phyloP scores from a whole-genome alignment of 257 asterid species.

The Lantana camara region DNA sequence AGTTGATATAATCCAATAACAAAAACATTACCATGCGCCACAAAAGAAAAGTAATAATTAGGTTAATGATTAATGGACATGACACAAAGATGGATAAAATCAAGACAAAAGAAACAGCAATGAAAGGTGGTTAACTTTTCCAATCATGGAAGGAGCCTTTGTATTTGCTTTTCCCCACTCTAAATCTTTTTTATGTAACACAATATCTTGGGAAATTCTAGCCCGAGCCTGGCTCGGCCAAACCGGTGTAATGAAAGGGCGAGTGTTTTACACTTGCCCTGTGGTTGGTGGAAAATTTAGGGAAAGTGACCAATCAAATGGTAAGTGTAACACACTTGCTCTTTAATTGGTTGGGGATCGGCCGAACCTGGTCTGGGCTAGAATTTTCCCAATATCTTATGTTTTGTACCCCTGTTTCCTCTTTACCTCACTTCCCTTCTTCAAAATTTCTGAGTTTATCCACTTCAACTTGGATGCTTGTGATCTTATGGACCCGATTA shows the following conservation, averaged over 20 bases:
- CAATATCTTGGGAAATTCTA: neutral
- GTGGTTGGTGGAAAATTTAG: too few relatives aligned
- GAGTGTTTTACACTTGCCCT: too few relatives aligned
- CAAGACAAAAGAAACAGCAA: constrained; percentile 20
- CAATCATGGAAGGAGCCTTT: neutral
- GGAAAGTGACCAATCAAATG: too few relatives aligned
- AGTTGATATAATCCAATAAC: too few relatives aligned
- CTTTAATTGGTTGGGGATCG: too few relatives aligned
- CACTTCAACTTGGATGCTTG: too few relatives aligned
- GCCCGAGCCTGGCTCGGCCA: too few relatives aligned
- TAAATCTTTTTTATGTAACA: neutral
- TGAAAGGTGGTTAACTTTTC: constrained; percentile 15
- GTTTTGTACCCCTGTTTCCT: neutral
- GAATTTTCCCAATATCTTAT: too few relatives aligned
- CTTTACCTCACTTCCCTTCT: neutral
- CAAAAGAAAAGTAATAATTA: neutral
- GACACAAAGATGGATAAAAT: neutral
- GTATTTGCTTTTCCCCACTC: neutral
- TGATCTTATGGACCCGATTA: too few relatives aligned
- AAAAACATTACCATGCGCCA: neutral
- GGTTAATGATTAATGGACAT: neutral
- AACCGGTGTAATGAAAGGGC: too few relatives aligned
- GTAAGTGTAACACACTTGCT: too few relatives aligned
- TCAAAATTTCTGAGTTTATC: neutral
- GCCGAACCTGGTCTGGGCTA: too few relatives aligned